phyloP scores from a whole-genome alignment of 2,329 filamentous ascomycete species.

The Elsinoe arachidis region DNA sequence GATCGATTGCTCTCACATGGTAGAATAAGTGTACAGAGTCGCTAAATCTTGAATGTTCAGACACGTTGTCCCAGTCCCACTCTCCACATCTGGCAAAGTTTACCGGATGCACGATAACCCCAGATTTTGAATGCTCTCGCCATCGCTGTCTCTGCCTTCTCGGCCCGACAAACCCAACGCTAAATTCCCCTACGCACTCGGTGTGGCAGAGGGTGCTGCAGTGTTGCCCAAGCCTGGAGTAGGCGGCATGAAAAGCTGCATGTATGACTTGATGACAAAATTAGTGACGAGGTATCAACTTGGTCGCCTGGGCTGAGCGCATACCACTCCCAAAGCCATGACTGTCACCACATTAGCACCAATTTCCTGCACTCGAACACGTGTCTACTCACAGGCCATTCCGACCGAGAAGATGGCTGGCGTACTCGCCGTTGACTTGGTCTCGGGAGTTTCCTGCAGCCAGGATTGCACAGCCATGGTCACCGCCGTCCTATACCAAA shows the following conservation, averaged over 20 bases:
- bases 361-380: not conserved
- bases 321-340: conserved; percentile 39
- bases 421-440: conserved; percentile 55
- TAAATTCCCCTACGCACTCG: not conserved
- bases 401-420: conserved; percentile 66
- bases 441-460: conserved; percentile 64
- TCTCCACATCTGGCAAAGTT: too few relatives aligned
- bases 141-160: too few relatives aligned
- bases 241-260: conserved; percentile 57
- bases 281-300: not conserved
- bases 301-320: not conserved
- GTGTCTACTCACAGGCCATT: conserved; percentile 59
- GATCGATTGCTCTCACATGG: too few relatives aligned
- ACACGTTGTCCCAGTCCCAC: too few relatives aligned
- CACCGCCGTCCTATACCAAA: conserved; percentile 53
- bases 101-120: too few relatives aligned
- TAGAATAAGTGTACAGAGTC: too few relatives aligned
- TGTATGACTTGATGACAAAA: conserved; percentile 44
- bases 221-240: conserved; percentile 25
- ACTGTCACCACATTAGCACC: conserved; percentile 22
- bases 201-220: not conserved
- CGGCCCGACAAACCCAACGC: too few relatives aligned
- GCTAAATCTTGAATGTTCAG: too few relatives aligned
- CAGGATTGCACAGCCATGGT: conserved; percentile 67
- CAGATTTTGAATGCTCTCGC: too few relatives aligned